Evolutionary conservation across 306 rosid species (phyloP), one percentile per base, ranked within the genome.

Genomic region (Begonia loranthoides): DNA sequence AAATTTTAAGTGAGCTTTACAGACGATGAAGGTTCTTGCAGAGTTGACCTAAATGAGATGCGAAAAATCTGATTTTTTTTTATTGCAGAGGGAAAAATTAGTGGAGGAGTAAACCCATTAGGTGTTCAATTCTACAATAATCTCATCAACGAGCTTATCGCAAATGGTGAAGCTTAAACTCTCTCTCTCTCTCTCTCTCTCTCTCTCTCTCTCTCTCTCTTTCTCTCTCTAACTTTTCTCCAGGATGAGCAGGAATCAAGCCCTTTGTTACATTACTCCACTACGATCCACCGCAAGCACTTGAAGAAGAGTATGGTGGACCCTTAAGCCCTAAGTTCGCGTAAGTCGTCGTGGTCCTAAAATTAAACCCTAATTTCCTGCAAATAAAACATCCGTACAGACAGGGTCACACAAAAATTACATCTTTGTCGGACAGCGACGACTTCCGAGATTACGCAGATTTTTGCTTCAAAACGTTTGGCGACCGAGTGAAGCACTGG

Each of bases 401-500:
- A 28, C 9, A 28, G 36, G 36, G 1, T 28, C 36, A 28, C 9
- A 19, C 22, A n/a, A 19, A 19, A 28, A 28, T 28, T 28, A 4
- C 12, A 11, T 43, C 13, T 43, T 43, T 43, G 14, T 43, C 15
- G 47, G 13, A 55, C 28, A 60, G 80, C 50, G 13, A 70, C 9
- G 76, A 75, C 56, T 75, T 17, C 34, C 49, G 38, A 17, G 73
- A 55, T 0, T 75, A 62, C 17, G 67, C 40, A 3, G 49, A 70
- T 13, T 59, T 70, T 14, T 66, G 73, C 43, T 75, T 75, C 55
- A 75, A 75, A 63, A 51, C 67, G 33, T 70, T 55, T 21, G 80
- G 80, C 0, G 70, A 75, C 19, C 70, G 76, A 8, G 65, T 75
- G 6, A 70, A 70, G 59, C 12, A 54, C 55, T 75, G 80, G 80